phyloP scores from a whole-genome alignment of 257 asterid genomes.

The Voacanga thouarsii region DNA sequence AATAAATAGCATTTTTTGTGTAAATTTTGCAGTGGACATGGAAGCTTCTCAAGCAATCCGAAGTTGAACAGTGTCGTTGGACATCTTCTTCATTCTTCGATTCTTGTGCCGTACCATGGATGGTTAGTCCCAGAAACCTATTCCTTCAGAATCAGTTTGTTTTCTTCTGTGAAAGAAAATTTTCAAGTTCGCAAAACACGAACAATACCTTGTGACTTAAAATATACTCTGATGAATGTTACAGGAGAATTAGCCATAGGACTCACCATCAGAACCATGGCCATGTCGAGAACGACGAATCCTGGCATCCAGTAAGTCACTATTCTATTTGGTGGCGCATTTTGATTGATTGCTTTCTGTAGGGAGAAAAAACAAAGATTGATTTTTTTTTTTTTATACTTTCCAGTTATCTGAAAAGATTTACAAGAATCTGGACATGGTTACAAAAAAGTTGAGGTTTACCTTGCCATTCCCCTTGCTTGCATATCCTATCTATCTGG shows the following conservation, averaged over 20 bases:
- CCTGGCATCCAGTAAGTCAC: conserved; percentile 82
- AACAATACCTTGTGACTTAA: too few species aligned
- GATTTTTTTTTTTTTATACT: background rate
- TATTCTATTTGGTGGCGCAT: background rate
- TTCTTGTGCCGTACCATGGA: conserved; percentile 98
- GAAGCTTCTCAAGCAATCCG: conserved; percentile 79
- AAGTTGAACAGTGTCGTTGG: conserved; percentile 85
- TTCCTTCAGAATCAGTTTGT: conserved; percentile 2
- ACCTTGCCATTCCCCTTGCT: conserved; percentile 88
- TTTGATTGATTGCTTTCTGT: background rate
- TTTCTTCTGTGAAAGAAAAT: background rate
- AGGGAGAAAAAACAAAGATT: background rate
- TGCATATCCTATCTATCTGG: conserved; percentile 89
- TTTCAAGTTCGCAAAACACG: background rate
- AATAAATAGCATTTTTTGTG: background rate
- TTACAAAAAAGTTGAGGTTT: conserved; percentile 69
- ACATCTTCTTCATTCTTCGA: conserved; percentile 90
- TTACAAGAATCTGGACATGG: conserved; percentile 51
- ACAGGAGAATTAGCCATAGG: conserved; percentile 94
- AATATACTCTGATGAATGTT: conserved; percentile 5
- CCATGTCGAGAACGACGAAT: conserved; percentile 92
- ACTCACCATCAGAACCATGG: conserved; percentile 99
- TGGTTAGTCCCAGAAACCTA: conserved; percentile 48
- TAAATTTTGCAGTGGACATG: conserved; percentile 80
- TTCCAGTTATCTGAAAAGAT: conserved; percentile 59